These are phyloP conservation scores for Cytospora mali DNA, from an alignment of 2,329 filamentous ascomycete species.

Conservation along the genomic window DNA sequence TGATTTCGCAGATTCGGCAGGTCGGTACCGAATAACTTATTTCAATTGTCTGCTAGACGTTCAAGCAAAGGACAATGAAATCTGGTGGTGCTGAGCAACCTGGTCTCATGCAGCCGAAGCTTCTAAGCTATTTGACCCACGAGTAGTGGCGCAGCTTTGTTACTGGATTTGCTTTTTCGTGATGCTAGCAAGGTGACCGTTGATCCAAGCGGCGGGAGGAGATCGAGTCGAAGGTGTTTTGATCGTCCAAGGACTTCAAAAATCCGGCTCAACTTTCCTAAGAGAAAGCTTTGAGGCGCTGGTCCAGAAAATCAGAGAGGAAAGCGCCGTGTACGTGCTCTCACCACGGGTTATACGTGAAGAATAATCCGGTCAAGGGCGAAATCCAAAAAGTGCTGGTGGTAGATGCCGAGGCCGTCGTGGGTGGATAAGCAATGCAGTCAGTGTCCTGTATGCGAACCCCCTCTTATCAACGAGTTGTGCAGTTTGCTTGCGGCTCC, in stretches of 20 bases:
- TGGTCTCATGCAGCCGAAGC: slow-evolving; percentile 9
- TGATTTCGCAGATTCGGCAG: neutral
- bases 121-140: neutral
- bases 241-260: neutral
- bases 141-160: slow-evolving; percentile 6
- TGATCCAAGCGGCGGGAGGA: slow-evolving; percentile 11
- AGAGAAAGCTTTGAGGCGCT: neutral
- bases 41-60: neutral
- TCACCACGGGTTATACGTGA: slow-evolving; percentile 11
- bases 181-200: slow-evolving; percentile 12
- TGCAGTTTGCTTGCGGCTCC: slow-evolving; percentile 8
- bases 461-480: slow-evolving; percentile 5
- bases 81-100: slow-evolving; percentile 6
- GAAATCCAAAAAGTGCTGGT: slow-evolving; percentile 3
- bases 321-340: slow-evolving; percentile 8
- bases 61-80: slow-evolving; percentile 7
- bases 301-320: neutral
- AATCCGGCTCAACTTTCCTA: neutral
- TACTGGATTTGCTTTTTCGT: slow-evolving; percentile 18
- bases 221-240: slow-evolving; percentile 2
- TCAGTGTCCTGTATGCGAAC: slow-evolving; percentile 7
- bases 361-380: slow-evolving; percentile 13
- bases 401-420: slow-evolving; percentile 2
- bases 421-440: slow-evolving; percentile 7
- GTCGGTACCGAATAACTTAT: neutral